A percentile compares a stretch with the other conserved stretches of the same genome.
phyloP scores from a whole-genome alignment of 208 protist species.

The Crithidia brevicula region DNA sequence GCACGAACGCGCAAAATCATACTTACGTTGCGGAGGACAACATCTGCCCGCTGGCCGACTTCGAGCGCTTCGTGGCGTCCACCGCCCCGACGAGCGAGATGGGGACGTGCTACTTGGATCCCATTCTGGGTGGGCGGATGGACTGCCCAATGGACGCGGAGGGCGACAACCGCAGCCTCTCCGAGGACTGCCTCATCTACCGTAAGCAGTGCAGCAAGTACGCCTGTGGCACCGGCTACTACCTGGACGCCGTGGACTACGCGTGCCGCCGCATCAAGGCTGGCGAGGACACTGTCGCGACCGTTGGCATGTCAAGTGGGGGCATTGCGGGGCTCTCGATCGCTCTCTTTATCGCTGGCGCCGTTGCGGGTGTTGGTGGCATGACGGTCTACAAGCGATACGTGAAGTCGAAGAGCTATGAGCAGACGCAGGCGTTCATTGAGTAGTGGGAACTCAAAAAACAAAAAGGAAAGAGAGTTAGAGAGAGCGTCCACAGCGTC shows the following conservation, averaged over 20 bases:
- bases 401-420: constrained; percentile 6
- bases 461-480: not conserved
- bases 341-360: constrained; percentile 26
- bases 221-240: constrained; percentile 48
- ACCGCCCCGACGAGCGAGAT: constrained; percentile 45
- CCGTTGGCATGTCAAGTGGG: constrained; percentile 21
- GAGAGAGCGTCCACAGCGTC: no score
- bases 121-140: constrained; percentile 37
- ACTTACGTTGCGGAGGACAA: constrained; percentile 48
- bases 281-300: not conserved
- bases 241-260: constrained; percentile 37
- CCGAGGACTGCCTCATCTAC: constrained; percentile 42
- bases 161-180: constrained; percentile 17
- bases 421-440: constrained; percentile 13
- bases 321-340: constrained; percentile 27
- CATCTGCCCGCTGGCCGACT: constrained; percentile 63
- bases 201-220: constrained; percentile 45
- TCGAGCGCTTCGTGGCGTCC: constrained; percentile 52
- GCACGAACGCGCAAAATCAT: constrained; percentile 36
- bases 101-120: constrained; percentile 69
- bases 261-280: constrained; percentile 32
- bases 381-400: constrained; percentile 22
- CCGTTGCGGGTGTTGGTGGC: constrained; percentile 9
- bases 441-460: not conserved
- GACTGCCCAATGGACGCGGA: constrained; percentile 33